These are phyloP conservation scores for Pisolithus microcarpus DNA, from an alignment of 768 basidiomycete species.

Conservation along the genomic window DNA sequence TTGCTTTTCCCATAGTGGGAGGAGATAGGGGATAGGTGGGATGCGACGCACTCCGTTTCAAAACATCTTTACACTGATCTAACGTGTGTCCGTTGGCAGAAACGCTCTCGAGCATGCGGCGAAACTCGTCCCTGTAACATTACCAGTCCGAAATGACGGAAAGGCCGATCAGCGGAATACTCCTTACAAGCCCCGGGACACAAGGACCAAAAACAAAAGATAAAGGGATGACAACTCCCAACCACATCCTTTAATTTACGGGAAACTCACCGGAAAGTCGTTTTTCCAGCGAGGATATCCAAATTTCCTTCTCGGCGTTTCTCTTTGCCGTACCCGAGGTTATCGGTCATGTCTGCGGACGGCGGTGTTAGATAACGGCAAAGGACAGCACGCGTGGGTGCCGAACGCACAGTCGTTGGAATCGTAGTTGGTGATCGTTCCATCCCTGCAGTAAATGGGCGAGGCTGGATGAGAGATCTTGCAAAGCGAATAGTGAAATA, in stretches of 20 bases:
- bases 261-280: constrained; percentile 55
- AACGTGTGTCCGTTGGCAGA: constrained; percentile 67
- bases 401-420: constrained; percentile 79
- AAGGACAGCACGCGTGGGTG: neutral
- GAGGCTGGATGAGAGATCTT: neutral
- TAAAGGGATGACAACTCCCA: no score
- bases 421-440: constrained; percentile 88
- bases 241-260: no score
- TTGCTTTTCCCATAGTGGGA: neutral
- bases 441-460: constrained; percentile 51
- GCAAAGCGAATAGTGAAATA: constrained; percentile 3
- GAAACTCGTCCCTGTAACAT: constrained; percentile 81
- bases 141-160: neutral
- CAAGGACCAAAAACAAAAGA: no score
- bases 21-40: neutral
- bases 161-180: neutral
- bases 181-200: neutral
- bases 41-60: constrained; percentile 55
- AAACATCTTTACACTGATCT: constrained; percentile 74
- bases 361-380: neutral
- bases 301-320: constrained; percentile 37
- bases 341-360: constrained; percentile 73
- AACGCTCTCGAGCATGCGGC: constrained; percentile 79
- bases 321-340: constrained; percentile 51
- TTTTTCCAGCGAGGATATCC: constrained; percentile 57